A percentile compares a stretch with the other conserved stretches of the same genome.
phyloP scores from a whole-genome alignment of 768 basidiomycete species.

The Boletus pseudopeckii region DNA sequence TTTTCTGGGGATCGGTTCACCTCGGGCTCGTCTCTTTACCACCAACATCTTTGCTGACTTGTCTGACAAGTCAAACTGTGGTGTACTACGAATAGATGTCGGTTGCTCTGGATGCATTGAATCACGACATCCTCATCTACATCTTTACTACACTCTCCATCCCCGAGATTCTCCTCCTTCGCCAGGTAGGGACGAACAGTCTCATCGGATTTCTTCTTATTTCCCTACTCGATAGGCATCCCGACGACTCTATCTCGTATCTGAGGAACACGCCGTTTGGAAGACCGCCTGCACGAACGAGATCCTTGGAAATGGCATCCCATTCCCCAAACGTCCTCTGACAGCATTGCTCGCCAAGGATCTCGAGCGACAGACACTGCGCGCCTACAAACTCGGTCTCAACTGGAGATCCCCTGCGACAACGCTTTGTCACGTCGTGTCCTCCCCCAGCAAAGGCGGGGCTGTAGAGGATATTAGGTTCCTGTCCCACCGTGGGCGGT shows the following conservation, averaged over 20 bases:
- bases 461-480: slow-evolving; percentile 54
- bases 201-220: neutral
- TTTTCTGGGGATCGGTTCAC: slow-evolving; percentile 10
- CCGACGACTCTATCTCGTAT: slow-evolving; percentile 43
- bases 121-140: slow-evolving; percentile 38
- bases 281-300: slow-evolving; percentile 43
- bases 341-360: slow-evolving; percentile 36
- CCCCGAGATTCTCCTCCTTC: slow-evolving; percentile 40
- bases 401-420: slow-evolving; percentile 42
- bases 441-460: slow-evolving; percentile 33
- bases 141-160: slow-evolving; percentile 37
- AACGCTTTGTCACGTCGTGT: slow-evolving; percentile 17
- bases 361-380: slow-evolving; percentile 44
- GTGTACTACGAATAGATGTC: slow-evolving; percentile 12
- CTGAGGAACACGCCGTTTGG: slow-evolving; percentile 55
- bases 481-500: slow-evolving; percentile 42
- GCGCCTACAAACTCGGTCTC: slow-evolving; percentile 44
- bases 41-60: neutral
- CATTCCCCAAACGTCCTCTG: slow-evolving; percentile 44
- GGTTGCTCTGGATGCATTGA: slow-evolving; percentile 22
- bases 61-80: neutral
- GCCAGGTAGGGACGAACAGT: slow-evolving; percentile 36
- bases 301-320: slow-evolving; percentile 45
- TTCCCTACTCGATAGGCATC: slow-evolving; percentile 41
- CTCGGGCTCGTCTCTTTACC: neutral